These are phyloP conservation scores for Xylaria acuta DNA, from an alignment of 495 filamentous ascomycete species.

Conservation along the genomic window DNA sequence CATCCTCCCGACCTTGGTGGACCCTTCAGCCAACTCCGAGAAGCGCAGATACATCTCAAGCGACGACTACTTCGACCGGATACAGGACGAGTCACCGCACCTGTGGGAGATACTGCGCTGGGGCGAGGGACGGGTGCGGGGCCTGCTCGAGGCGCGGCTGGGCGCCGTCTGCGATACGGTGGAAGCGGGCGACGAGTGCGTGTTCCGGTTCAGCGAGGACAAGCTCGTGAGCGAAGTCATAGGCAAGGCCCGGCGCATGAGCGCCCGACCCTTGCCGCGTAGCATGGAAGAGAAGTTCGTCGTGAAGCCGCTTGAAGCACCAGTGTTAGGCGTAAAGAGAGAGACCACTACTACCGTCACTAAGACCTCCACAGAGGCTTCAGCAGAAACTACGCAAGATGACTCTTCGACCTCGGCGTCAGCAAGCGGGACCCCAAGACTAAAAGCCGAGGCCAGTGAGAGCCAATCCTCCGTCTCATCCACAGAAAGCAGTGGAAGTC, in stretches of 20 bases:
- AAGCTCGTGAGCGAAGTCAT: conserved; percentile 74
- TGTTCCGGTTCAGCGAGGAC: conserved; percentile 75
- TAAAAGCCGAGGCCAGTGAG: conserved; percentile 41
- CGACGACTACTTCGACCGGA: conserved; percentile 79
- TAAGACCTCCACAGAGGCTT: conserved; percentile 22
- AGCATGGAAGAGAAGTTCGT: conserved; percentile 91
- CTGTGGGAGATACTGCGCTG: conserved; percentile 62
- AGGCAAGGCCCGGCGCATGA: conserved; percentile 74
- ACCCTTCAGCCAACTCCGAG: conserved; percentile 31
- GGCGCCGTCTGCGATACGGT: conserved; percentile 76
- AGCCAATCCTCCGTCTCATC: conserved; percentile 47
- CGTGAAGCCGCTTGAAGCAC: conserved; percentile 72
- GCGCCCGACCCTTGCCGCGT: conserved; percentile 66
- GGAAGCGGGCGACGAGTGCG: conserved; percentile 78
- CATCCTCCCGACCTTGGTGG: conserved; percentile 70
- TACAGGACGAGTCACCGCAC: conserved; percentile 62
- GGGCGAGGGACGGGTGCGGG: conserved; percentile 42
- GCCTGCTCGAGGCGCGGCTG: conserved; percentile 54
- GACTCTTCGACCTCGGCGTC: conserved; percentile 33
- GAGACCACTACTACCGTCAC: conserved; percentile 54
- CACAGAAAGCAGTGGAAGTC: conserved; percentile 45
- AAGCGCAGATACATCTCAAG: conserved; percentile 75
- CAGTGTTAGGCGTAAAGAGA: conserved; percentile 67
- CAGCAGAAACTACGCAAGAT: conserved; percentile 38
- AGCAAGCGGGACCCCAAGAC: conserved; percentile 40